Evolutionary conservation across 257 asterid genomes (phyloP).

Genomic region (Solanum gracilifrons): DNA sequence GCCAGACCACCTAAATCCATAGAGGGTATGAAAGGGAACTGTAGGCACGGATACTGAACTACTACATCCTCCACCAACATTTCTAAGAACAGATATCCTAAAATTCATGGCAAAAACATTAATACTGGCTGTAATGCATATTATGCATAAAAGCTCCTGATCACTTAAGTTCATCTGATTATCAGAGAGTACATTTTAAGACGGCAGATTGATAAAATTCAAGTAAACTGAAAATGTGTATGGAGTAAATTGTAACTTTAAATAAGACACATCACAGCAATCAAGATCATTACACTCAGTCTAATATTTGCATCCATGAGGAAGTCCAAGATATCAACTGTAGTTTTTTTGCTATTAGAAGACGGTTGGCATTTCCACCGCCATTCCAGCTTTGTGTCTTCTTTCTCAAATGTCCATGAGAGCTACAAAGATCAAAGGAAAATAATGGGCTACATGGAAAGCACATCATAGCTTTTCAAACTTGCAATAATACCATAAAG

Average conservation of each 20-base stretch:
- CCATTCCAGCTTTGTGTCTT: constrained; percentile 91
- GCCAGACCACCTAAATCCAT: not conserved
- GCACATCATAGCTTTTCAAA: not conserved
- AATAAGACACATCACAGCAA: not conserved
- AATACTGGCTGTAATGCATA: not conserved
- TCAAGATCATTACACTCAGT: constrained; percentile 62
- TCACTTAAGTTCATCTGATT: not conserved
- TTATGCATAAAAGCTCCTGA: not conserved
- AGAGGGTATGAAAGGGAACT: not conserved
- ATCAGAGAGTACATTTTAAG: not conserved
- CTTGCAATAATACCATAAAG: not conserved
- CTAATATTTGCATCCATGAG: constrained; percentile 88
- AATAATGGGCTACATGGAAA: not conserved
- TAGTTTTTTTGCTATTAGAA: constrained; percentile 37
- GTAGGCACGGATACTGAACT: not conserved
- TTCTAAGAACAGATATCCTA: not conserved
- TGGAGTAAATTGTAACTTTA: not conserved
- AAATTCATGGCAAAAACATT: not conserved
- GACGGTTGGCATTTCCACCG: constrained; percentile 90
- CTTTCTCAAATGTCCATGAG: constrained; percentile 89
- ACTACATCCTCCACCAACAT: not conserved
- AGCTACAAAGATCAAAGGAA: constrained; percentile 31
- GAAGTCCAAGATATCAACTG: constrained; percentile 71
- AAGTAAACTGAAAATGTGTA: not conserved
- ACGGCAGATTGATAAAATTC: not conserved